Conservation (phyloP, 768 basidiomycete genomes). For the Gloeostereum incarnatum region DNA sequence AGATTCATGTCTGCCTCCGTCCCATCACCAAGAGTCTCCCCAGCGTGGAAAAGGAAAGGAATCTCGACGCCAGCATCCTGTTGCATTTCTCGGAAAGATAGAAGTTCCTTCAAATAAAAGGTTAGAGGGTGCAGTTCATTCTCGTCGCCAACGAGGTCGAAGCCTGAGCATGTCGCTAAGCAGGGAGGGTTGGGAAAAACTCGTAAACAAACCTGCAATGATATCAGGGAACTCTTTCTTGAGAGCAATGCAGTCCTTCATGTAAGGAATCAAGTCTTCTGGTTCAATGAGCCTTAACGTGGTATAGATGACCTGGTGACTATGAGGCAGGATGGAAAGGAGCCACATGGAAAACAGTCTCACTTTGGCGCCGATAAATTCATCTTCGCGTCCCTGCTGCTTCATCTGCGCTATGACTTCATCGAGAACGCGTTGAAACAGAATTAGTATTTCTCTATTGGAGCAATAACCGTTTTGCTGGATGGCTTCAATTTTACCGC, state of each 20-base stretch:
- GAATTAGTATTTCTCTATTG: constrained; percentile 49
- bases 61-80: constrained; percentile 51
- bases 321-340: background rate
- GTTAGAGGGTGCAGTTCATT: constrained; percentile 49
- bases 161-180: constrained; percentile 32
- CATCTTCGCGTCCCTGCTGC: constrained; percentile 41
- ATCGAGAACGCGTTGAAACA: constrained; percentile 40
- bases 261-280: constrained; percentile 52
- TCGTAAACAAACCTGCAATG: constrained; percentile 42
- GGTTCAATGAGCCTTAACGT: constrained; percentile 46
- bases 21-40: constrained; percentile 76
- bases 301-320: constrained; percentile 57
- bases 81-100: constrained; percentile 48
- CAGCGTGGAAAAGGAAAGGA: constrained; percentile 75
- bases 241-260: constrained; percentile 67
- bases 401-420: constrained; percentile 46
- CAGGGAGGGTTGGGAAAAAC: background rate
- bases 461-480: constrained; percentile 12
- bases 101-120: constrained; percentile 51
- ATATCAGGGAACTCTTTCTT: constrained; percentile 70
- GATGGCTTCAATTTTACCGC: too few relatives aligned
- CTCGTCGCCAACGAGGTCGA: constrained; percentile 77
- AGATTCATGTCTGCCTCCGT: constrained; percentile 60
- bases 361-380: constrained; percentile 63
- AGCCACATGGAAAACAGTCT: constrained; percentile 4